Evolutionary conservation across 768 basidiomycete genomes (phyloP), one percentile per base, ranked within the genome.

Genomic region (Pisolithus marmoratus): DNA sequence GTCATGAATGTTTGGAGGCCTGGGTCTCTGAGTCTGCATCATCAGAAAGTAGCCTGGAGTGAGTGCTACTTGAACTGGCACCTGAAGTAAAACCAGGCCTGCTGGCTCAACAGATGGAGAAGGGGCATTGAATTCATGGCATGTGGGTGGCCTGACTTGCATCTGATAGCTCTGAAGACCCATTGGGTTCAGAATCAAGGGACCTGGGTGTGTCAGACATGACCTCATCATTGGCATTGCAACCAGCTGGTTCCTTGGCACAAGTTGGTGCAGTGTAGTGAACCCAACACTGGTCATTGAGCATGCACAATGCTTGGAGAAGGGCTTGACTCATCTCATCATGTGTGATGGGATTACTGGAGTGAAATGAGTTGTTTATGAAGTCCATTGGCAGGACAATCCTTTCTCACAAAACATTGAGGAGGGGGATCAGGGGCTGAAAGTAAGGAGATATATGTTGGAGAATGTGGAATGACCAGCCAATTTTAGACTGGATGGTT

Each of bases 391-490:
- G 46, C 31, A 37, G 8, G 23, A 48, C 12, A 17, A 48, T 48
- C 15, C 15, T 48, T 20, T 37, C 8, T 12, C n/a, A 38, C 9
- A 49, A 26, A 11, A 19, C 2, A 6, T 49, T 20, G 38, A 49
- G 38, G 9, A 49, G 37, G 17, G 37, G 38, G 20, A 31, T 31
- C 1, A 49, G 15, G 11, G 52, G 54, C 14, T 14, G 15, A 34
- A 56, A 58, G 23, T 53, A 56, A 0, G 37, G 36, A 2, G 46
- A 50, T 20, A 58, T 46, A 17, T 47, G 12, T 2, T 38, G 14
- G 8, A 51, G 1, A 17, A 57, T 45, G 1, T 19, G 8, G 2
- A 12, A 9, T 14, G 8, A 23, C 53, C 55, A 53, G 8, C 52
- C 26, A 6, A 52, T 20, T 1, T 50, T 1, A 2, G 49, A 50